A percentile compares a stretch with the other conserved stretches of the same genome.
phyloP scores from a whole-genome alignment of 441 rosid species.

The Rhodomyrtus psidioides region DNA sequence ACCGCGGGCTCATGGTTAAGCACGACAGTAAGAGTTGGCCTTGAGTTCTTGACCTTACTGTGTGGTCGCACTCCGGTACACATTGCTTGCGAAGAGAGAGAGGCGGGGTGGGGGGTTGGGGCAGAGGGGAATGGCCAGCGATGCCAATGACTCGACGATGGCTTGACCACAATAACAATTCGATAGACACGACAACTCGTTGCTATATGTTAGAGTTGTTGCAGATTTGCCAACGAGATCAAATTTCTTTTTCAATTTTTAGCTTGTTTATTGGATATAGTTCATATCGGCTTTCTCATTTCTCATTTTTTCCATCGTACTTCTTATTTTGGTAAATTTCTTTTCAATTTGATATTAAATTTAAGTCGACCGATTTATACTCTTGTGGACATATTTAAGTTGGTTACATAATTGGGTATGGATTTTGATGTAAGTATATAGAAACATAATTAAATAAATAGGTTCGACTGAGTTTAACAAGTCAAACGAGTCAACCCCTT shows the following conservation, averaged over 20 bases:
- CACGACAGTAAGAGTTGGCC: neutral
- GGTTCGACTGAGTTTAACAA: too few relatives aligned
- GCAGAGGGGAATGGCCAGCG: neutral
- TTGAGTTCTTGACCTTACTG: neutral
- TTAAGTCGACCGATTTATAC: neutral
- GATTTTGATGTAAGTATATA: too few relatives aligned
- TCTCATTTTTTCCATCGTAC: neutral
- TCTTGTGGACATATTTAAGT: too few relatives aligned
- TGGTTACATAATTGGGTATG: too few relatives aligned
- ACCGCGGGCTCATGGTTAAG: fast-evolving
- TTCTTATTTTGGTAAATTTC: neutral
- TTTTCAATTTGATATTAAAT: too few relatives aligned
- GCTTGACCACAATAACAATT: neutral
- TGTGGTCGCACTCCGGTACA: neutral
- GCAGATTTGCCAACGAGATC: neutral
- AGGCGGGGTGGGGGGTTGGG: fast-evolving
- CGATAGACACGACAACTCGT: neutral
- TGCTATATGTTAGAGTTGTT: neutral
- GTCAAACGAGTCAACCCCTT: too few relatives aligned
- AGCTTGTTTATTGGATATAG: neutral
- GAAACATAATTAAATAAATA: too few relatives aligned
- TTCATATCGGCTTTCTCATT: neutral
- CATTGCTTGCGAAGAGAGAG: neutral
- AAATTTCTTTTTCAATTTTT: neutral
- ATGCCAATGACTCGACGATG: neutral